phyloP scores from a whole-genome alignment of 1,284 basidiomycete genomes.

The Ustilago loliicola region DNA sequence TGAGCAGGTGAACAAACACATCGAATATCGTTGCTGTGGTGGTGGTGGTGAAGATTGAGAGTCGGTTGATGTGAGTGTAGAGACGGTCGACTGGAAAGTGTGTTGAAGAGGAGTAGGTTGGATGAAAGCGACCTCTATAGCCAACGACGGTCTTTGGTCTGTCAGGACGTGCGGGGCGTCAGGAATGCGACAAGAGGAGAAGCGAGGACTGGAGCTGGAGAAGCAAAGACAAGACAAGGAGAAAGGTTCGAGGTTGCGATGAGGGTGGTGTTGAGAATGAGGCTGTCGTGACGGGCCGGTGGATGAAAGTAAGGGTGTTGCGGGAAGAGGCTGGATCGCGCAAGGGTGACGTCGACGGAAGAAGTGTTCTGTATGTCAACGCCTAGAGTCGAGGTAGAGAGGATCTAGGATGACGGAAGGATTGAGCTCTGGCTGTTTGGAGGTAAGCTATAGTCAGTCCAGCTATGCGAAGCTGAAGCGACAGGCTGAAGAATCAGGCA shows the following conservation, averaged over 20 bases:
- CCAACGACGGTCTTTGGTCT: background rate
- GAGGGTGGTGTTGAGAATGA: background rate
- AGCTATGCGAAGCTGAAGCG: background rate
- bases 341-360: slow-evolving; percentile 9
- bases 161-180: background rate
- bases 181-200: background rate
- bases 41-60: background rate
- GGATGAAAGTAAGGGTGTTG: background rate
- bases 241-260: background rate
- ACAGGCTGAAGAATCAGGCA: background rate
- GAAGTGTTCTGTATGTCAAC: background rate
- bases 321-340: background rate
- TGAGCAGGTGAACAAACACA: background rate
- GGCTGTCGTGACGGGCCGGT: background rate
- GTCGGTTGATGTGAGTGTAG: background rate
- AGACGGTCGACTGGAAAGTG: background rate
- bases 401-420: slow-evolving; percentile 10
- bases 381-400: background rate
- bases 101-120: background rate
- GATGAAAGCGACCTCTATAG: background rate
- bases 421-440: slow-evolving; percentile 2
- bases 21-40: background rate
- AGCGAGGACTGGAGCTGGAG: background rate
- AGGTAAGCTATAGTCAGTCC: background rate
- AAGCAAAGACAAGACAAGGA: background rate